These are phyloP conservation scores for Nymphaea colorata DNA, from an alignment of 164 flowering plant genomes.

Conservation along the genomic window DNA sequence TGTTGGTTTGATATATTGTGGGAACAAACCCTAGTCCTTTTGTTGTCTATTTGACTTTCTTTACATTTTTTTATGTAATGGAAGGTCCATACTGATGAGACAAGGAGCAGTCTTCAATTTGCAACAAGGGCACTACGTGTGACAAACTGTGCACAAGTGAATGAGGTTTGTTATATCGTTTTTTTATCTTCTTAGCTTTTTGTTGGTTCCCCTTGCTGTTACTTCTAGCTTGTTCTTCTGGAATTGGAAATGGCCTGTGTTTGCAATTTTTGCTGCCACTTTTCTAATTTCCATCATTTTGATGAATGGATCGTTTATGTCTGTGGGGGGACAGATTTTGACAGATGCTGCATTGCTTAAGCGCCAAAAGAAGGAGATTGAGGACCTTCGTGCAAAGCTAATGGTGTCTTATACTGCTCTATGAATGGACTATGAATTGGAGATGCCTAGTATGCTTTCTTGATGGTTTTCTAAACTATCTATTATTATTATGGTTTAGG, in stretches of 20 bases:
- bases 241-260: not conserved
- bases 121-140: constrained; percentile 95
- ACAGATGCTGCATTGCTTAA: constrained; percentile 97
- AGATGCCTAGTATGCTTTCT: not conserved
- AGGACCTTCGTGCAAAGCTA: constrained; percentile 83
- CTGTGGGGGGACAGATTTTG: constrained; percentile 43
- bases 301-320: not conserved
- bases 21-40: not conserved
- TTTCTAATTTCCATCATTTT: not conserved
- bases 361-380: constrained; percentile 98
- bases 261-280: not conserved
- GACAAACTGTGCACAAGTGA: constrained; percentile 86
- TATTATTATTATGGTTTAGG: constrained; percentile 25
- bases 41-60: not conserved
- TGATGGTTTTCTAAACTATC: not conserved
- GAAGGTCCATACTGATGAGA: constrained; percentile 94
- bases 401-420: constrained; percentile 34
- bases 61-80: constrained; percentile 9
- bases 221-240: not conserved
- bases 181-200: not conserved
- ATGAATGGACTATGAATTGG: not conserved
- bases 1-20: not conserved
- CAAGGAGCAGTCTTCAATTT: constrained; percentile 97
- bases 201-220: not conserved
- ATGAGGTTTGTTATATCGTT: constrained; percentile 54